Evolutionary conservation across 352 stramenopile species (phyloP).

Genomic region (Achlya hypogyna): DNA sequence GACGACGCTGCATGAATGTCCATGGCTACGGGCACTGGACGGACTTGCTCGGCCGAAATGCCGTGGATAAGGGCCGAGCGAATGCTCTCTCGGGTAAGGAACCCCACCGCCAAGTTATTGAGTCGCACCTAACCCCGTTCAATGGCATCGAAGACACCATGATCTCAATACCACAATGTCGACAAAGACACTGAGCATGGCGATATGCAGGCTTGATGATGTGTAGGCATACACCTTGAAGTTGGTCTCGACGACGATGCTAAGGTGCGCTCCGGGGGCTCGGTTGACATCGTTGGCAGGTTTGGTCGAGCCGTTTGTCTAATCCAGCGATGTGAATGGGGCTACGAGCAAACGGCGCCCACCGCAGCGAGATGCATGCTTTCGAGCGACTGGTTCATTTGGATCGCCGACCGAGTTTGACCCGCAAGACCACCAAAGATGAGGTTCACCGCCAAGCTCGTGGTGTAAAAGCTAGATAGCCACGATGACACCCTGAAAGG

Average conservation of each 20-base stretch:
- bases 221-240: slow-evolving; percentile 91
- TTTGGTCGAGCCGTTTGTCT: not conserved
- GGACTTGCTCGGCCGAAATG: slow-evolving; percentile 75
- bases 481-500: slow-evolving; percentile 4
- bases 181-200: slow-evolving; percentile 89
- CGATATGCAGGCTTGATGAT: slow-evolving; percentile 79
- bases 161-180: slow-evolving; percentile 49
- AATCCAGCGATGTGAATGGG: not conserved
- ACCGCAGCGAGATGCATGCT: not conserved
- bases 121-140: slow-evolving; percentile 40
- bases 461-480: slow-evolving; percentile 80
- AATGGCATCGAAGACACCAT: not conserved
- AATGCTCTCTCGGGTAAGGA: slow-evolving; percentile 86
- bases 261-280: slow-evolving; percentile 16
- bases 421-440: slow-evolving; percentile 76
- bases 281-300: not conserved
- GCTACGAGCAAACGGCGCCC: not conserved
- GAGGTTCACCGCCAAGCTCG: slow-evolving; percentile 81
- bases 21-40: not conserved
- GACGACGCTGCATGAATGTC: not conserved
- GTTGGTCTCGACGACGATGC: slow-evolving; percentile 86
- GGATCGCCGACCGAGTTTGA: slow-evolving; percentile 44
- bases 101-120: slow-evolving; percentile 85
- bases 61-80: slow-evolving; percentile 81
- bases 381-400: slow-evolving; percentile 37